Conservation (phyloP, 495 filamentous ascomycete genomes). For the Thozetella sp. region DNA sequence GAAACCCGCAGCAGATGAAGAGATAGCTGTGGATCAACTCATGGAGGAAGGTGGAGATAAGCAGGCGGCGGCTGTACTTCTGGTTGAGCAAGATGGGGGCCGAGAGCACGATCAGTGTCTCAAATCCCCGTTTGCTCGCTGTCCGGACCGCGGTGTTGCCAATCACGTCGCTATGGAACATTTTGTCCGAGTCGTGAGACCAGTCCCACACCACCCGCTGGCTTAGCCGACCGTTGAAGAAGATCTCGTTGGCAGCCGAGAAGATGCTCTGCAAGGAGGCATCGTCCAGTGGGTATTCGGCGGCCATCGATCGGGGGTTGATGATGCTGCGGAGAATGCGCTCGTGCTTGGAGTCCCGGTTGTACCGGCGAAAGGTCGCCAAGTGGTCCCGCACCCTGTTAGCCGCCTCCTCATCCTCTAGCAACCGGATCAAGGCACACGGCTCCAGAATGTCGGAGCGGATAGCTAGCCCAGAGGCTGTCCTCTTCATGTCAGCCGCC, state of each 20-base stretch:
- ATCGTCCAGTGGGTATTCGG: constrained; percentile 48
- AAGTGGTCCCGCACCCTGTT: constrained; percentile 40
- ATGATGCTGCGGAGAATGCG: constrained; percentile 51
- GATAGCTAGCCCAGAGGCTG: constrained; percentile 32
- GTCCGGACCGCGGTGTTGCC: constrained; percentile 54
- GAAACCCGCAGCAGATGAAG: constrained; percentile 55
- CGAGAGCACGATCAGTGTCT: constrained; percentile 57
- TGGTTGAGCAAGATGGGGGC: constrained; percentile 44
- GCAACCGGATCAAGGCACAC: constrained; percentile 23
- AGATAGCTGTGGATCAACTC: constrained; percentile 61
- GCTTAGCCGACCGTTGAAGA: constrained; percentile 50
- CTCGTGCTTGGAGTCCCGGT: constrained; percentile 47
- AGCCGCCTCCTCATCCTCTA: constrained; percentile 38
- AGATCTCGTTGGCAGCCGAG: constrained; percentile 52
- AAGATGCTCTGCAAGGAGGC: constrained; percentile 50
- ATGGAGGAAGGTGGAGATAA: constrained; percentile 59
- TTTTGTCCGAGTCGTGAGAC: constrained; percentile 31
- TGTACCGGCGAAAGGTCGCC: constrained; percentile 35
- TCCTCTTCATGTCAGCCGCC: constrained; percentile 24
- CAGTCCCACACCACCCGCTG: constrained; percentile 56
- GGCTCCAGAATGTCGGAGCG: constrained; percentile 22
- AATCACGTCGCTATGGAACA: constrained; percentile 44
- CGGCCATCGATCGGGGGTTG: constrained; percentile 33
- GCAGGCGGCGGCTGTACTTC: constrained; percentile 49
- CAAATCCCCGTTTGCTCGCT: constrained; percentile 41